Percentiles rank a stretch among this genome's conserved stretches.
Conservation (phyloP, 495 filamentous ascomycete species). For the Niebla homalea region DNA sequence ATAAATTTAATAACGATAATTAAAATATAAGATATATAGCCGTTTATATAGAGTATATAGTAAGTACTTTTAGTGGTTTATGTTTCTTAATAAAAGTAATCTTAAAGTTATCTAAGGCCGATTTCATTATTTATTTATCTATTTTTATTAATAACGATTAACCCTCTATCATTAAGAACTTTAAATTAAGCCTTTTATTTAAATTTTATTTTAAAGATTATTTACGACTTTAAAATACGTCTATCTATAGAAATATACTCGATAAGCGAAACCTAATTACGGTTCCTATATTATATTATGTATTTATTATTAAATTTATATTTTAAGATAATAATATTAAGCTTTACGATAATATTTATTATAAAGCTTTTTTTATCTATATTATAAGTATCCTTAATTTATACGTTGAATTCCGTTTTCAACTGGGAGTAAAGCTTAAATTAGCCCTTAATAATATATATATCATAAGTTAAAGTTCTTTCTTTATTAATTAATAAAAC, state of each 20-base stretch:
- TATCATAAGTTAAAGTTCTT: not conserved
- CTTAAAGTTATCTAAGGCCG: conserved; percentile 13
- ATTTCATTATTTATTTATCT: conserved; percentile 18
- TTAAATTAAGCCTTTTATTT: not conserved
- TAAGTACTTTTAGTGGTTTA: conserved; percentile 6
- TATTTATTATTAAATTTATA: not conserved
- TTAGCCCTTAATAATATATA: not conserved
- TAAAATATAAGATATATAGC: not conserved
- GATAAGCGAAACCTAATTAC: not conserved
- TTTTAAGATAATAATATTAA: conserved; percentile 4
- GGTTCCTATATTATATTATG: not conserved
- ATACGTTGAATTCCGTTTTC: conserved; percentile 7
- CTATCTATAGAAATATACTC: not conserved
- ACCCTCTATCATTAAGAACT: not conserved
- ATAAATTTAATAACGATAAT: not conserved
- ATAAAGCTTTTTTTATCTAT: conserved; percentile 15
- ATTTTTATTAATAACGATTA: conserved; percentile 6
- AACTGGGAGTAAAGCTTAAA: conserved; percentile 3
- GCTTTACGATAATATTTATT: not conserved
- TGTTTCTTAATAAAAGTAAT: conserved; percentile 15
- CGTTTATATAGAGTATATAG: conserved; percentile 21
- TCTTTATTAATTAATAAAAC: not conserved
- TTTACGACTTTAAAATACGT: not conserved
- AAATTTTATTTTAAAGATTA: not conserved
- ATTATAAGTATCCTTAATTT: conserved; percentile 10